Conservation (phyloP, 306 rosid species). For the Arachis hypogaea region DNA sequence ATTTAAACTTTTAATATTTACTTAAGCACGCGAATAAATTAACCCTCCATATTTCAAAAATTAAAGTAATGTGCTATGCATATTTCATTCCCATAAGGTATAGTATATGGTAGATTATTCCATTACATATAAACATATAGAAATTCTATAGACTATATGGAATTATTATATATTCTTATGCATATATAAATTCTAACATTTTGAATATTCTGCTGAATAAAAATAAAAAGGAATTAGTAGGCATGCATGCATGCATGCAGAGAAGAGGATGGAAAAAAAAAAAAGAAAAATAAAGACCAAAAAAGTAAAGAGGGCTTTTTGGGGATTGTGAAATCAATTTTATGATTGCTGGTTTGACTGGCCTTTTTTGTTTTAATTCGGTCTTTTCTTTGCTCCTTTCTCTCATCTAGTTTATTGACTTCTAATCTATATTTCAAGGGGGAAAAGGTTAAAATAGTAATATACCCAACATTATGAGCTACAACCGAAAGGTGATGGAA, state of each 20-base stretch:
- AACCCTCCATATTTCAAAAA: no score
- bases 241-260: background rate
- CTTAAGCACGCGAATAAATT: no score
- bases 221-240: background rate
- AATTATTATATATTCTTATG: no score
- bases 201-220: background rate
- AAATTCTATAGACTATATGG: no score
- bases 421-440: background rate
- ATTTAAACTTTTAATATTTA: no score
- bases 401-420: background rate
- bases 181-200: no score
- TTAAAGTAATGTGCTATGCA: background rate
- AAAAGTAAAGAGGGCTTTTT: background rate
- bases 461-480: background rate
- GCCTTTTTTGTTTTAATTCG: background rate
- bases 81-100: background rate
- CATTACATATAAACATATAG: no score
- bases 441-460: no score
- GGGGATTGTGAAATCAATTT: constrained; percentile 8
- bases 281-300: background rate
- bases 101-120: no score
- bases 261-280: background rate
- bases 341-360: background rate
- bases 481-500: background rate
- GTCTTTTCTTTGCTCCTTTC: background rate